These are phyloP conservation scores for Laguncularia racemosa DNA, from an alignment of 345 rosid genomes.

Conservation along the genomic window DNA sequence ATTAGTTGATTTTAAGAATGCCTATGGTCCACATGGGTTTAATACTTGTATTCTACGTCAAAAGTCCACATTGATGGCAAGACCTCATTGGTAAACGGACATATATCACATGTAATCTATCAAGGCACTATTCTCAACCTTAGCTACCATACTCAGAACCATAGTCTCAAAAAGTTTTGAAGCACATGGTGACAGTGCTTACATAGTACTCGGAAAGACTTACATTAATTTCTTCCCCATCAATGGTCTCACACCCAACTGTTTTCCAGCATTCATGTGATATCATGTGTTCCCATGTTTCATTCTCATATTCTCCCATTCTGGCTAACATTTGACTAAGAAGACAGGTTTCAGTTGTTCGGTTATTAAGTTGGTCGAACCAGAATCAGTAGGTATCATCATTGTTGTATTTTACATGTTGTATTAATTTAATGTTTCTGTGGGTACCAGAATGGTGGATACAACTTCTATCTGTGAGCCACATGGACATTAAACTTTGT, in stretches of 20 bases:
- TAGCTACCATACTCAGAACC: neutral
- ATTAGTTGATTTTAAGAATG: too few species aligned
- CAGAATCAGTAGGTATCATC: neutral
- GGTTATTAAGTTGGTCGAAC: constrained; percentile 54
- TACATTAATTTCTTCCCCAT: neutral
- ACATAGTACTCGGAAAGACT: neutral
- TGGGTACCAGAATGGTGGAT: constrained; percentile 3
- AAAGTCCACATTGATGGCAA: too few species aligned
- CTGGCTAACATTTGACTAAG: constrained; percentile 26
- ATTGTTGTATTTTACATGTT: neutral
- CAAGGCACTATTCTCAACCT: too few species aligned
- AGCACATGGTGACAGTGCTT: constrained; percentile 16
- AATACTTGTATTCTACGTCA: too few species aligned
- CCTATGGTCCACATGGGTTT: too few species aligned
- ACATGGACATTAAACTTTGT: neutral
- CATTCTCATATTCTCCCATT: constrained; percentile 22
- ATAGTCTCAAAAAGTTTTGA: neutral
- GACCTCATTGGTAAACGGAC: too few species aligned
- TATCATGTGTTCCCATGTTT: constrained; percentile 54
- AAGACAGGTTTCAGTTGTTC: constrained; percentile 50
- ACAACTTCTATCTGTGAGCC: constrained; percentile 1
- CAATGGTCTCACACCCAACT: neutral
- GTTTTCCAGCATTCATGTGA: constrained; percentile 32
- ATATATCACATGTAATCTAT: too few species aligned
- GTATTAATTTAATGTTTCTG: neutral